These are phyloP conservation scores for Vanderwaltozyma polyspora DNA, from an alignment of 805 yeast genomes.

Conservation along the genomic window DNA sequence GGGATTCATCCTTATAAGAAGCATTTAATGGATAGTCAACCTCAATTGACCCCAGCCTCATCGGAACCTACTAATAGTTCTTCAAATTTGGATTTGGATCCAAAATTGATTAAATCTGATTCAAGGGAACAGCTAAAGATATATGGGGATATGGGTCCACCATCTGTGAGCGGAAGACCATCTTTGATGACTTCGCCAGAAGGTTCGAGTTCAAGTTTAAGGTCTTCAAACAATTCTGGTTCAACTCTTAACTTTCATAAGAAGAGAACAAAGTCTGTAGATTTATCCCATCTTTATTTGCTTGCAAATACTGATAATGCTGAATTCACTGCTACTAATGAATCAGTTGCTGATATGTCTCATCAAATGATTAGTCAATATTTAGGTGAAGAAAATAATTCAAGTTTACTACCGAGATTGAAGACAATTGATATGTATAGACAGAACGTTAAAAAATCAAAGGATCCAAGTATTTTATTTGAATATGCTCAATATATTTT, in stretches of 20 bases:
- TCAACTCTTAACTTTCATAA: conserved; percentile 2
- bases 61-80: no score
- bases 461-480: conserved; percentile 78
- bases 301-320: conserved; percentile 25
- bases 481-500: conserved; percentile 86
- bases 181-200: background rate
- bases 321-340: conserved; percentile 30
- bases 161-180: background rate
- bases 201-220: background rate
- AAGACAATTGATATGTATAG: conserved; percentile 82
- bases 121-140: no score
- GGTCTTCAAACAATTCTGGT: background rate
- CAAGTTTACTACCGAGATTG: conserved; percentile 56
- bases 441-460: conserved; percentile 70
- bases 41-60: background rate
- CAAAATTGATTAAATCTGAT: no score
- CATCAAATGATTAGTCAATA: conserved; percentile 43
- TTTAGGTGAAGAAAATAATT: conserved; percentile 37
- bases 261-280: conserved; percentile 29
- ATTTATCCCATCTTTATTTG: conserved; percentile 32
- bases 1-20: background rate
- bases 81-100: no score
- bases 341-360: conserved; percentile 37
- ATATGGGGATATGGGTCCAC: background rate
- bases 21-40: background rate